phyloP scores from a whole-genome alignment of 2,329 filamentous ascomycete species.

The Teratosphaeria epicoccoides region DNA sequence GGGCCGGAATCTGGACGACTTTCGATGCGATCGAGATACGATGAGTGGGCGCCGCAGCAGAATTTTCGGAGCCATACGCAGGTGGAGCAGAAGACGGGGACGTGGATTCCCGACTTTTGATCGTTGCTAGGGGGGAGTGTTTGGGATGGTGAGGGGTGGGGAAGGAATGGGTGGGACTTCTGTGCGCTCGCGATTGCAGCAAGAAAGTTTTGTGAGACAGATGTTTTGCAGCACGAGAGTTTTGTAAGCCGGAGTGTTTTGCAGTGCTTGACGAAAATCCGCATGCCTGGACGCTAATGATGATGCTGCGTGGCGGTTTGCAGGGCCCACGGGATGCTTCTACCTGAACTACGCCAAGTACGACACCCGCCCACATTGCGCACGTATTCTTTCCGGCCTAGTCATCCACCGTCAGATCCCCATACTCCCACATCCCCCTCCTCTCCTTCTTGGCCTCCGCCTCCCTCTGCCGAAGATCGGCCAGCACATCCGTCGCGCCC shows the following conservation, averaged over 20 bases:
- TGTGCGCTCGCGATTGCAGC: too few relatives aligned
- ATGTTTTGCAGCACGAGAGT: too few relatives aligned
- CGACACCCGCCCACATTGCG: too few relatives aligned
- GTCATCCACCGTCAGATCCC: constrained; percentile 76
- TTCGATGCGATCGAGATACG: constrained; percentile 12
- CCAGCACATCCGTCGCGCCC: constrained; percentile 59
- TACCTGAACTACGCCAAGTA: too few relatives aligned
- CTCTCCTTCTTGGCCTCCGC: constrained; percentile 67
- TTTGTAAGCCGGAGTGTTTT: too few relatives aligned
- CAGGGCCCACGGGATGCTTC: too few relatives aligned
- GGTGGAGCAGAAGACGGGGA: constrained; percentile 8
- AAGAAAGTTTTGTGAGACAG: too few relatives aligned
- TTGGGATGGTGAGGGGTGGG: constrained; percentile 11
- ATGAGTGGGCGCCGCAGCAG: constrained; percentile 17
- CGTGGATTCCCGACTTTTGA: constrained; percentile 39
- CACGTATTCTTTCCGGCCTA: too few relatives aligned
- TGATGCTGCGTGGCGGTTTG: too few relatives aligned
- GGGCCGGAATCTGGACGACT: constrained; percentile 17
- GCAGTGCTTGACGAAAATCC: too few relatives aligned
- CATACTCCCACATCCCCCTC: constrained; percentile 95
- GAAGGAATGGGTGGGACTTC: neutral
- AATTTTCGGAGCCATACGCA: constrained; percentile 11
- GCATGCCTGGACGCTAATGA: too few relatives aligned
- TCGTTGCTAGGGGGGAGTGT: constrained; percentile 22
- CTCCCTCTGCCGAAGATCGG: constrained; percentile 62